Conservation (phyloP, 345 rosid species). For the Melaleuca quinquenervia region DNA sequence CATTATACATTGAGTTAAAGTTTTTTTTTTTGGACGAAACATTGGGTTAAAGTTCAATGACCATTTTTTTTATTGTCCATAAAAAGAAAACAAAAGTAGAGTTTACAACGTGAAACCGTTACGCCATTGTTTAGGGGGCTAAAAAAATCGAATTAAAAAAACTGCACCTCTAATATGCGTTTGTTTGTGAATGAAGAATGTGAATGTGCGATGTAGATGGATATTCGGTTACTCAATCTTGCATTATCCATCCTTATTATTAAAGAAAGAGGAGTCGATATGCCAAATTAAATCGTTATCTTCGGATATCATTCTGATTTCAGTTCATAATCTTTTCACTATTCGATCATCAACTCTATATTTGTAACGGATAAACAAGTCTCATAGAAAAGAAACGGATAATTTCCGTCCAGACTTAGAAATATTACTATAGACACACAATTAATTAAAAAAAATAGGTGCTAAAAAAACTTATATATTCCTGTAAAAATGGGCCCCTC, state of each 20-base stretch:
- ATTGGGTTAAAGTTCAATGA: no score
- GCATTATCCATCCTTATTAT: background rate
- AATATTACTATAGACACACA: background rate
- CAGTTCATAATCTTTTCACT: background rate
- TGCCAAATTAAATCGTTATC: background rate
- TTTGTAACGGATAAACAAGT: background rate
- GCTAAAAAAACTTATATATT: background rate
- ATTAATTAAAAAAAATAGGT: background rate
- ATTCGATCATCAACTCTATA: background rate
- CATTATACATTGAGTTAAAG: no score
- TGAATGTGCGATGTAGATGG: background rate
- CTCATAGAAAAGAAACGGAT: background rate
- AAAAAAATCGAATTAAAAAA: background rate
- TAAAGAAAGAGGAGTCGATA: background rate
- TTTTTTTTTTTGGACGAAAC: no score
- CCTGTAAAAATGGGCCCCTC: no score
- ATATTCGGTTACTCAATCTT: background rate
- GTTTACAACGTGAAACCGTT: background rate
- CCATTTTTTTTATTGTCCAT: no score
- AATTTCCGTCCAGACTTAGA: background rate
- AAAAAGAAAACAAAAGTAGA: background rate
- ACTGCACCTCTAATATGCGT: rapidly evolving
- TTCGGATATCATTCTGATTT: background rate
- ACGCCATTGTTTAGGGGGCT: background rate
- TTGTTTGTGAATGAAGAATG: background rate